Evolutionary conservation across 1,284 basidiomycete genomes (phyloP).

Genomic region (Cronartium quercuum): DNA sequence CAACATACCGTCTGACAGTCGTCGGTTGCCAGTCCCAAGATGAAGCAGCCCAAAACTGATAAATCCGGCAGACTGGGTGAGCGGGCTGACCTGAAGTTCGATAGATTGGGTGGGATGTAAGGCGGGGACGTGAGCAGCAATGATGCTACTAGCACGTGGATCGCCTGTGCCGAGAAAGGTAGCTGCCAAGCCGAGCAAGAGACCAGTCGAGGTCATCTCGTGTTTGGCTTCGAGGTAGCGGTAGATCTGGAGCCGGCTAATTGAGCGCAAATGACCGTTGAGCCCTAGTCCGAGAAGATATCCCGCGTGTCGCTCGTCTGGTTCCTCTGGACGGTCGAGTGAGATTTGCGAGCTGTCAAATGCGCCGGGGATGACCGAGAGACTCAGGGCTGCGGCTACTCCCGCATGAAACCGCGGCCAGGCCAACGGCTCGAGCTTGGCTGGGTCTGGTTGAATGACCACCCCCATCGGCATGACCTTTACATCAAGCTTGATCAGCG

Average conservation of each 20-base stretch:
- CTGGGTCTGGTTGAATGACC: conserved; percentile 59
- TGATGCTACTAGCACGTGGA: conserved; percentile 75
- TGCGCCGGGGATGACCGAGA: conserved; percentile 66
- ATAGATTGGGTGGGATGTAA: conserved; percentile 78
- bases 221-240: conserved; percentile 91
- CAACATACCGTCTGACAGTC: conserved; percentile 86
- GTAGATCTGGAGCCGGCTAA: conserved; percentile 76
- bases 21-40: conserved; percentile 74
- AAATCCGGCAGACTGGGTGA: conserved; percentile 83
- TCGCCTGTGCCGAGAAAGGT: conserved; percentile 85
- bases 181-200: conserved; percentile 82
- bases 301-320: conserved; percentile 86
- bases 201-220: conserved; percentile 84
- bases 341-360: conserved; percentile 88
- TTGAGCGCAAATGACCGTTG: conserved; percentile 75
- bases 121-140: conserved; percentile 87
- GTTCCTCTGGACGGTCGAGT: conserved; percentile 77
- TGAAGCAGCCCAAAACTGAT: conserved; percentile 84
- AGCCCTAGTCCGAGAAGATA: conserved; percentile 89
- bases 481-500: conserved; percentile 62
- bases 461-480: conserved; percentile 65
- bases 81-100: conserved; percentile 79
- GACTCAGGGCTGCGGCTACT: conserved; percentile 79
- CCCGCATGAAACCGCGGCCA: conserved; percentile 99
- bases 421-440: conserved; percentile 63